phyloP scores from a whole-genome alignment of 345 rosid species.

The Lepidium sativum region DNA sequence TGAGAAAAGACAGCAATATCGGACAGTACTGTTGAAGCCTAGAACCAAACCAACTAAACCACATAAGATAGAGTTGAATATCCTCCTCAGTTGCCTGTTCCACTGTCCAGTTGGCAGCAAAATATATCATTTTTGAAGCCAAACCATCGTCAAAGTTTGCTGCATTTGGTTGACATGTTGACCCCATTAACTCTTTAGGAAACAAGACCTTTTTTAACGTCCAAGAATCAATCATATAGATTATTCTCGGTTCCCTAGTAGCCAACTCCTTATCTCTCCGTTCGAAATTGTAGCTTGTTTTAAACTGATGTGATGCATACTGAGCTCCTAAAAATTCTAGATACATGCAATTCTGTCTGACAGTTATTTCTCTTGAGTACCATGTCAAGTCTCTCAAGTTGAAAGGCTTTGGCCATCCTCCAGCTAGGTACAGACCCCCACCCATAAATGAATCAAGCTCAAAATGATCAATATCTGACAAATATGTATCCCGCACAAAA shows the following conservation, averaged over 20 bases:
- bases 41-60: slow-evolving; percentile 65
- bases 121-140: slow-evolving; percentile 47
- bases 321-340: slow-evolving; percentile 69
- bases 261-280: slow-evolving; percentile 18
- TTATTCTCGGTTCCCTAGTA: slow-evolving; percentile 10
- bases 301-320: slow-evolving; percentile 36
- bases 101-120: slow-evolving; percentile 69
- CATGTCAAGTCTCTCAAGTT: slow-evolving; percentile 45
- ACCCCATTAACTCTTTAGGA: slow-evolving; percentile 34
- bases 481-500: slow-evolving; percentile 41
- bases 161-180: slow-evolving; percentile 6
- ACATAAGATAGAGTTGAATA: slow-evolving; percentile 52
- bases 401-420: slow-evolving; percentile 85
- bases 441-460: slow-evolving; percentile 26
- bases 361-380: slow-evolving; percentile 57
- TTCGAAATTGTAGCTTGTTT: slow-evolving; percentile 11
- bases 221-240: slow-evolving; percentile 33
- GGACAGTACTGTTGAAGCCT: slow-evolving; percentile 37
- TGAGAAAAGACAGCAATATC: slow-evolving; percentile 37
- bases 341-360: slow-evolving; percentile 76
- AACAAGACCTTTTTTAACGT: slow-evolving; percentile 28
- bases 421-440: slow-evolving; percentile 47
- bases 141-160: slow-evolving; percentile 21
- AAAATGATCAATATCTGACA: slow-evolving; percentile 32
- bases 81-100: slow-evolving; percentile 79